A percentile compares a stretch with the other conserved stretches of the same genome.
phyloP scores from a whole-genome alignment of 2,329 filamentous ascomycete genomes.

The Alternaria brassicae region DNA sequence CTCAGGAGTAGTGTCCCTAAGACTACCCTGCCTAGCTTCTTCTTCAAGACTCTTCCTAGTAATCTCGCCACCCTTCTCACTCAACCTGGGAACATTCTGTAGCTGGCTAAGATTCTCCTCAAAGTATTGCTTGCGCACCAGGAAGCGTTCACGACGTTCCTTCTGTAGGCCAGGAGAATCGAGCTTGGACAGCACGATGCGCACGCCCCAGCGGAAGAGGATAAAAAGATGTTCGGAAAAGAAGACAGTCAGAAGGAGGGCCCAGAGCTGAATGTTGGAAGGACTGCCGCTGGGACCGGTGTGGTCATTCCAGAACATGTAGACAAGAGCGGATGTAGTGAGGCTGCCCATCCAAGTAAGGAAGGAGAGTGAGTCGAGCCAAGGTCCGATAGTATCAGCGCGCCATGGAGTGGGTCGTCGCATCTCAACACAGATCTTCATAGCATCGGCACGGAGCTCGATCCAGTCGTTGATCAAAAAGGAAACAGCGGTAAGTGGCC shows the following conservation, averaged over 20 bases:
- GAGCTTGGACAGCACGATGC: slow-evolving; percentile 76
- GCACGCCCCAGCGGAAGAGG: slow-evolving; percentile 74
- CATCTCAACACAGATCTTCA: slow-evolving; percentile 92
- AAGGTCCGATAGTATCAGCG: slow-evolving; percentile 92
- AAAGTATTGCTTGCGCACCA: slow-evolving; percentile 79
- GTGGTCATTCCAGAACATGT: slow-evolving; percentile 78
- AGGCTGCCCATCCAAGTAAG: slow-evolving; percentile 93
- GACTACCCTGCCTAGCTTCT: slow-evolving; percentile 53
- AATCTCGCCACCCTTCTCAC: slow-evolving; percentile 62
- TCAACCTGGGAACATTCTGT: slow-evolving; percentile 51
- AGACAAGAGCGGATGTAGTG: slow-evolving; percentile 85
- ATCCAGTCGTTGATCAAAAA: slow-evolving; percentile 97
- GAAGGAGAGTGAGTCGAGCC: slow-evolving; percentile 84
- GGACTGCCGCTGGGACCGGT: slow-evolving; percentile 71
- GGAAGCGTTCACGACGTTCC: slow-evolving; percentile 80
- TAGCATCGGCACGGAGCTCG: slow-evolving; percentile 88
- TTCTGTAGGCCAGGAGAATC: slow-evolving; percentile 87
- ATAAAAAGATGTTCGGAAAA: slow-evolving; percentile 91
- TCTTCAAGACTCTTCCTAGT: slow-evolving; percentile 70
- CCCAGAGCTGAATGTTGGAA: slow-evolving; percentile 77
- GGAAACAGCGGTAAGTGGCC: slow-evolving; percentile 88
- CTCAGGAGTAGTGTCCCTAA: slow-evolving; percentile 53
- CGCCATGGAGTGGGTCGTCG: slow-evolving; percentile 89
- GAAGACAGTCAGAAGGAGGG: slow-evolving; percentile 80
- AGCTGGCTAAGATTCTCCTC: slow-evolving; percentile 72